phyloP scores from a whole-genome alignment of 768 basidiomycete species.

The Mycena filopes region DNA sequence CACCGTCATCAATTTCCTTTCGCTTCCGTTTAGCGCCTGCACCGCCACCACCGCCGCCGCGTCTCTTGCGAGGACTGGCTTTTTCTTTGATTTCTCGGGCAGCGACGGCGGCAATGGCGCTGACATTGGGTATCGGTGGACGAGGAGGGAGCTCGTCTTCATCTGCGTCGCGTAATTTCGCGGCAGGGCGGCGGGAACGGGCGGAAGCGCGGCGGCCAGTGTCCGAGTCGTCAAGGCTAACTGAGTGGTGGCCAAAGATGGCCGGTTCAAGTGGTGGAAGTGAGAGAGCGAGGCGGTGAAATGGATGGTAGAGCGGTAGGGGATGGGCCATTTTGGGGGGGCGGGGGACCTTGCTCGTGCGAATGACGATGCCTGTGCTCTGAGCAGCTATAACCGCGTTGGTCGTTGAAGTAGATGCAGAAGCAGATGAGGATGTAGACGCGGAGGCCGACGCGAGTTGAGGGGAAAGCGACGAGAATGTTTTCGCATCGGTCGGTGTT shows the following conservation, averaged over 20 bases:
- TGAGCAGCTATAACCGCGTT: constrained; percentile 1
- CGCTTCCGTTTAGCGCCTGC: constrained; percentile 64
- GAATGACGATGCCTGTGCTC: constrained; percentile 32
- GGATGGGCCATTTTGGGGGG: constrained; percentile 50
- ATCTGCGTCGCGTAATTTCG: constrained; percentile 59
- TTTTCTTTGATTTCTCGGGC: constrained; percentile 38
- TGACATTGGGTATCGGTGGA: constrained; percentile 27
- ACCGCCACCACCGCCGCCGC: constrained; percentile 30
- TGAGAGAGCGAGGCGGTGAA: constrained; percentile 70
- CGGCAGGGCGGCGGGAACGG: constrained; percentile 57
- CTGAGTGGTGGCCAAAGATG: constrained; percentile 65
- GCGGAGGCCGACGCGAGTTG: constrained; percentile 20
- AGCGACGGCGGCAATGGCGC: constrained; percentile 30
- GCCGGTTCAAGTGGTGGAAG: constrained; percentile 72
- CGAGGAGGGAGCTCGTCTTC: constrained; percentile 46
- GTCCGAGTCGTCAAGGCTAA: constrained; percentile 54
- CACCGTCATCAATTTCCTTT: constrained; percentile 68
- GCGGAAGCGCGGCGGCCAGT: constrained; percentile 52
- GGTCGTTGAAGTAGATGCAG: constrained; percentile 22
- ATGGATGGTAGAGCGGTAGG: constrained; percentile 76
- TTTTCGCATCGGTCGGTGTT: constrained; percentile 30
- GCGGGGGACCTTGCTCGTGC: constrained; percentile 9
- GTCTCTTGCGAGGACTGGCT: constrained; percentile 30
- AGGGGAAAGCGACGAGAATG: constrained; percentile 28
- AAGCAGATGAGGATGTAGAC: constrained; percentile 22